A percentile compares a stretch with the other conserved stretches of the same genome.
Conservation (phyloP, 1,284 basidiomycete genomes). For the Trichosporon asahii region DNA sequence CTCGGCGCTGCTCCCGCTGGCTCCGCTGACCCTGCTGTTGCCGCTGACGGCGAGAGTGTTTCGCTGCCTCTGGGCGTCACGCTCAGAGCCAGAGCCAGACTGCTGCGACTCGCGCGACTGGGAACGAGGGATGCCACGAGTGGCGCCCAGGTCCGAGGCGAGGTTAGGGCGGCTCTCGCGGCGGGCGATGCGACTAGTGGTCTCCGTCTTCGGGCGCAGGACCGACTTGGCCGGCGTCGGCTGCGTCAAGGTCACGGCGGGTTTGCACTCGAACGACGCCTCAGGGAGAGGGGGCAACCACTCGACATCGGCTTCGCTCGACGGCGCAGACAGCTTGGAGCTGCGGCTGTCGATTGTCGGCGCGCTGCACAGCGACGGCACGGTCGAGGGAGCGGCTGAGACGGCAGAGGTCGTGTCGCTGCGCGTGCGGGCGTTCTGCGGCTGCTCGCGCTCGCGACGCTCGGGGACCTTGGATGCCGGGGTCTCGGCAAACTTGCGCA, state of each 20-base stretch:
- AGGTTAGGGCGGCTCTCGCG: not conserved
- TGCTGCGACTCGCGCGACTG: too few relatives aligned
- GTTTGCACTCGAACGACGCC: not conserved
- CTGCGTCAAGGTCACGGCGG: not conserved
- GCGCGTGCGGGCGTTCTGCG: not conserved
- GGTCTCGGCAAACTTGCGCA: not conserved
- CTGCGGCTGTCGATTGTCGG: constrained; percentile 2
- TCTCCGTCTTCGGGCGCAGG: not conserved
- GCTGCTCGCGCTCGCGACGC: not conserved
- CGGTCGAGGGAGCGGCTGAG: not conserved
- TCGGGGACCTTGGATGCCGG: too few relatives aligned
- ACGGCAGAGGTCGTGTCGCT: constrained; percentile 4
- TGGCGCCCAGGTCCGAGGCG: too few relatives aligned
- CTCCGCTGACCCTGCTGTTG: not conserved
- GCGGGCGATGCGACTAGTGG: not conserved
- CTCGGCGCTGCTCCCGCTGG: not conserved
- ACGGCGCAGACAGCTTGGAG: not conserved
- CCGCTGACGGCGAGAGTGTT: not conserved
- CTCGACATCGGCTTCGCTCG: not conserved
- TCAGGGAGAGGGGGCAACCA: not conserved
- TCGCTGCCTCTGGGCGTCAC: not conserved
- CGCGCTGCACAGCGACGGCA: constrained; percentile 6
- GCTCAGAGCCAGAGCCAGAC: too few relatives aligned
- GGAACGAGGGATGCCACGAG: too few relatives aligned
- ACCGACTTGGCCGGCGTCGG: not conserved